phyloP scores from a whole-genome alignment of 805 yeast species.

The Myxozyma udenii region DNA sequence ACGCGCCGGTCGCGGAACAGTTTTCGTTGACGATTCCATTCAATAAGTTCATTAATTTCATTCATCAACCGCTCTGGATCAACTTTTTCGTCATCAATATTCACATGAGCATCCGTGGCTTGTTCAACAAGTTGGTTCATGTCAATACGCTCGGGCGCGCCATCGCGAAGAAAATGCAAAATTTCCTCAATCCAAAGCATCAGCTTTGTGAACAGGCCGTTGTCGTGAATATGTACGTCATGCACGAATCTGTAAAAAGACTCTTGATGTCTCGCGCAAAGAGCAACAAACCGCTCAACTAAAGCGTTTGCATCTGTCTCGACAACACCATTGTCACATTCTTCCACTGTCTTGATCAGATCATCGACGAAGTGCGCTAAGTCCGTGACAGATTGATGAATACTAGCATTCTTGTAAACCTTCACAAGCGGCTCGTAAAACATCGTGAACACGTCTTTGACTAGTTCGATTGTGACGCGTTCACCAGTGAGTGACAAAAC shows the following conservation, averaged over 20 bases:
- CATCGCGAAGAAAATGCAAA: conserved; percentile 59
- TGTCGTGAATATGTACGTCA: conserved; percentile 75
- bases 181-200: conserved; percentile 71
- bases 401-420: conserved; percentile 62
- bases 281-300: conserved; percentile 60
- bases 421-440: conserved; percentile 72
- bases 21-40: conserved; percentile 41
- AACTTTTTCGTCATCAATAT: conserved; percentile 30
- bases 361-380: conserved; percentile 67
- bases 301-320: conserved; percentile 55
- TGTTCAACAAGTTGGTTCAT: conserved; percentile 26
- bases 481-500: conserved; percentile 44
- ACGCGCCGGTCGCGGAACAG: conserved; percentile 34
- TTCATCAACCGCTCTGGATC: conserved; percentile 32
- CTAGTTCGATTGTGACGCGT: conserved; percentile 69
- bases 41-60: conserved; percentile 45
- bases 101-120: conserved; percentile 27
- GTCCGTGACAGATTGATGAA: conserved; percentile 62
- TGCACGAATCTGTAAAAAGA: conserved; percentile 73
- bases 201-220: conserved; percentile 66
- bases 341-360: conserved; percentile 55
- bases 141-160: conserved; percentile 37
- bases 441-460: conserved; percentile 68
- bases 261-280: conserved; percentile 70
- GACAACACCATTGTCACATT: conserved; percentile 47